These are phyloP conservation scores for Plasmodium yoelii DNA, from an alignment of 169 alveolate genomes.

Conservation along the genomic window DNA sequence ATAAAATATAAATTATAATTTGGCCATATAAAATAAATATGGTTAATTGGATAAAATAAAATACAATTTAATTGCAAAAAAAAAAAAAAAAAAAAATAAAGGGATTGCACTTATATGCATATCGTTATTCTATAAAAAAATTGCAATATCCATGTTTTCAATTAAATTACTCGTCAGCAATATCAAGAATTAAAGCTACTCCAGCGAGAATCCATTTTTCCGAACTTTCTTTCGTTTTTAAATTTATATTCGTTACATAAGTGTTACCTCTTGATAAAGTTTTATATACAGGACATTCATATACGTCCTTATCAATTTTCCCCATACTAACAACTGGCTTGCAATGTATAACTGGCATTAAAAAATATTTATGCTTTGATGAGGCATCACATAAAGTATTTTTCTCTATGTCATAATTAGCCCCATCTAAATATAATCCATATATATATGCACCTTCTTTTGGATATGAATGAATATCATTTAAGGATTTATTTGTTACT, in stretches of 20 bases:
- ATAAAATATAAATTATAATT: no score
- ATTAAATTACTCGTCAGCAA: conserved; percentile 89
- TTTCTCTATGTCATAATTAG: conserved; percentile 93
- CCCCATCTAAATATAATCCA: conserved; percentile 93
- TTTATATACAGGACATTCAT: conserved; percentile 95
- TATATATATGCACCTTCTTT: conserved; percentile 93
- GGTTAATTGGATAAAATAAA: not conserved
- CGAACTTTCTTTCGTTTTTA: conserved; percentile 93
- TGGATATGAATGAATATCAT: conserved; percentile 91
- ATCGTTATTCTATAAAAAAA: not conserved
- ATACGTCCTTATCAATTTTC: conserved; percentile 91
- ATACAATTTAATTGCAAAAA: not conserved
- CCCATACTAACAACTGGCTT: conserved; percentile 88
- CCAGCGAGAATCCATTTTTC: conserved; percentile 98
- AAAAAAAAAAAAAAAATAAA: not conserved
- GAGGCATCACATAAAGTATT: conserved; percentile 92
- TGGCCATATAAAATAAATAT: no score
- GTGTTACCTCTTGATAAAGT: conserved; percentile 95
- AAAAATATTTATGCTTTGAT: conserved; percentile 95
- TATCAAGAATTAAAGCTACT: conserved; percentile 95
- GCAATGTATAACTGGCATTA: conserved; percentile 96
- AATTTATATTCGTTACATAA: conserved; percentile 95
- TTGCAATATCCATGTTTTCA: not conserved
- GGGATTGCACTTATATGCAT: not conserved
- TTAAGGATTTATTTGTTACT: conserved; percentile 92